Base-by-base conservation (phyloP, 345 rosid species). In the Pistacia atlantica region DNA sequence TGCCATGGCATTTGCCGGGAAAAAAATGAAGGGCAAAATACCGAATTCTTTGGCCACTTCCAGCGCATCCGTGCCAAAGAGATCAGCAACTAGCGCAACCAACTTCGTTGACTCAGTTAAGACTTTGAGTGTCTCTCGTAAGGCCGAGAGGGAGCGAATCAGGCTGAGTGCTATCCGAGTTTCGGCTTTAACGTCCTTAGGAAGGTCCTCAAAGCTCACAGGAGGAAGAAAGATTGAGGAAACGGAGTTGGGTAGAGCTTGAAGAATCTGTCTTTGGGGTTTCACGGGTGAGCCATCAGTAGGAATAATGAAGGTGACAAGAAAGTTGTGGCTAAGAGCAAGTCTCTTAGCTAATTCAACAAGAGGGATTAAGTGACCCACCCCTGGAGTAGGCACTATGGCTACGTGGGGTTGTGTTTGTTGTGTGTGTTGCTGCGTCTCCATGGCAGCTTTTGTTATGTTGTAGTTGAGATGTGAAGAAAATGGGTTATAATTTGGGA, bases 281-380 rank as follows among this genome's bases (percentile, higher is more conserved):
- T 61, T 38, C 69, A 72, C 54, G 66, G 80, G 46, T 5, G 84
- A 48, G 17, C 83, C 81, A 31, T 73, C 78, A 55, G 4, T 49
- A 8, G 86, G 80, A 28, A 83, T 28, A 13, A 83, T 61, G 62
- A 82, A 71, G 54, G 80, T 80, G 37, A 82, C 77, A 31, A 51
- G 56, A 17, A 82, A 75, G 35, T 57, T 62, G 77, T 82, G 85
- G 49, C 49, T 63, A 72, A 57, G 65, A 64, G 75, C 71, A 14
- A 85, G 80, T 18, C 61, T 73, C 49, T 75, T 82, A 28, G 87
- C 83, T n/a, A 85, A 67, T 55, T 74, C 80, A 14, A 67, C 75
- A 6, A 82, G 65, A 2, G 88, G 88, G 65, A 82, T 82, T 5
- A 85, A 55, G 70, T 80, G 85, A n/a, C 85, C 83, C 72, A 78